Evolutionary conservation across 2,329 filamentous ascomycete species (phyloP).

Genomic region (Westerdykella sp.): DNA sequence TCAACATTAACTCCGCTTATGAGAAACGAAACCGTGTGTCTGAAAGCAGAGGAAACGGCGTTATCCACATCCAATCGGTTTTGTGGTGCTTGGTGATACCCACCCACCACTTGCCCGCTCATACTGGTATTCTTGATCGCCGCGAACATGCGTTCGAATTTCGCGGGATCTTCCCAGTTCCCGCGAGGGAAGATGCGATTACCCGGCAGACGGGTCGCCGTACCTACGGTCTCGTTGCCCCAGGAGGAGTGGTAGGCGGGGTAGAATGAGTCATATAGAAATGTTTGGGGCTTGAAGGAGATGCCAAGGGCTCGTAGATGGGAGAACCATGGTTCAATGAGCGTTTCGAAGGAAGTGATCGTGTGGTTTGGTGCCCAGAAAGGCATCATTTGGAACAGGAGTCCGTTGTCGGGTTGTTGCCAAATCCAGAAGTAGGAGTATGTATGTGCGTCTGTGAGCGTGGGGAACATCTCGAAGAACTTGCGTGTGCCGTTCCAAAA

Average conservation of each 20-base stretch:
- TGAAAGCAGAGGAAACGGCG: conserved; percentile 22
- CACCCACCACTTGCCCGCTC: conserved; percentile 29
- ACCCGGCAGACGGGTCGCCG: conserved; percentile 28
- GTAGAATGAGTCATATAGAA: conserved; percentile 28
- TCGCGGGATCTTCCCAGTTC: conserved; percentile 29
- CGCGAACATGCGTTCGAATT: conserved; percentile 25
- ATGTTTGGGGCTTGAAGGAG: conserved; percentile 30
- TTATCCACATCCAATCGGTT: conserved; percentile 17
- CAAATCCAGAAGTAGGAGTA: conserved; percentile 26
- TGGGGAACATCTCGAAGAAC: conserved; percentile 27
- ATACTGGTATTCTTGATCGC: conserved; percentile 28
- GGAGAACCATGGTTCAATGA: conserved; percentile 29
- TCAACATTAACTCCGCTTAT: conserved; percentile 15
- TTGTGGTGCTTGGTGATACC: conserved; percentile 33
- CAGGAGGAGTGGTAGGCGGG: conserved; percentile 30
- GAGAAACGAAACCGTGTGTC: conserved; percentile 18
- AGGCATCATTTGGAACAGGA: conserved; percentile 29
- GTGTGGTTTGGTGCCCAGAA: conserved; percentile 33
- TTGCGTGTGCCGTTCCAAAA: conserved; percentile 31
- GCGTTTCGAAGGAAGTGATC: conserved; percentile 21
- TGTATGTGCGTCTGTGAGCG: conserved; percentile 33
- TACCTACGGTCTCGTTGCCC: conserved; percentile 30
- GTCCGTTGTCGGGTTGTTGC: neutral
- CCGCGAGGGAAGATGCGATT: conserved; percentile 30
- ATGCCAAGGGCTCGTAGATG: conserved; percentile 24